Base-by-base conservation (phyloP, 2,329 filamentous ascomycete species). In the Penicillium sp. region DNA sequence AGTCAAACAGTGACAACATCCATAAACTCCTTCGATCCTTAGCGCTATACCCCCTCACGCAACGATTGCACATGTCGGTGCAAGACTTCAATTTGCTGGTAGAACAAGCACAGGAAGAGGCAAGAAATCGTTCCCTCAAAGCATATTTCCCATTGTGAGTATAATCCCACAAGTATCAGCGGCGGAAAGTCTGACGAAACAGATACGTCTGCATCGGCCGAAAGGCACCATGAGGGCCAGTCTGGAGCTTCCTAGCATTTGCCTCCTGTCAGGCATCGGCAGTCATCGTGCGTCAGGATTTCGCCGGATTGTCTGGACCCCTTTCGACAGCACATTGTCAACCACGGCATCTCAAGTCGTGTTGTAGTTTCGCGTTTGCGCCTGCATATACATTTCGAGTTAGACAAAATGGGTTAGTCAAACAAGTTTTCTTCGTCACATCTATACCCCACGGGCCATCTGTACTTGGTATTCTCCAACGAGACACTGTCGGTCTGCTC, bases 91-190 rank as follows among this genome's bases (percentile, higher is more conserved):
- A 69, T 37, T 53, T 55, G 6, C 55, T 75, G 51, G 63, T 73
- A 35, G 55, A 62, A 4, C 60, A 63, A 43, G 73, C 73, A 28
- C 64, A 66, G 37, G 54, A 61, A 44, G 73, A 75, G 50, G 72
- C 68, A 25, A 61, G 61, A 31, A 64, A 70, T 35, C 60, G 51
- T 29, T 60, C 57, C 13, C 43, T 75, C 35, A 75, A 74, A 48
- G 66, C 73, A 51, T 75, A 75, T 56, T 73, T 75, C 49, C 73
- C 73, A 29, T 53, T 75, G 73, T 75, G 58, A 53, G 73, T 67
- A 23, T 18, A n/a, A 10, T 8, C 5, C 15, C 10, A 39, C 12
- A 4, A 12, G 31, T 20, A 23, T 20, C 10, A 13, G 4, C 13
- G 25, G 29, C 8, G 39, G 15, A 8, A 24, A 35, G 37, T 41